Base-by-base conservation (phyloP, 2,329 filamentous ascomycete genomes). In the Metarhizium robertsii region DNA sequence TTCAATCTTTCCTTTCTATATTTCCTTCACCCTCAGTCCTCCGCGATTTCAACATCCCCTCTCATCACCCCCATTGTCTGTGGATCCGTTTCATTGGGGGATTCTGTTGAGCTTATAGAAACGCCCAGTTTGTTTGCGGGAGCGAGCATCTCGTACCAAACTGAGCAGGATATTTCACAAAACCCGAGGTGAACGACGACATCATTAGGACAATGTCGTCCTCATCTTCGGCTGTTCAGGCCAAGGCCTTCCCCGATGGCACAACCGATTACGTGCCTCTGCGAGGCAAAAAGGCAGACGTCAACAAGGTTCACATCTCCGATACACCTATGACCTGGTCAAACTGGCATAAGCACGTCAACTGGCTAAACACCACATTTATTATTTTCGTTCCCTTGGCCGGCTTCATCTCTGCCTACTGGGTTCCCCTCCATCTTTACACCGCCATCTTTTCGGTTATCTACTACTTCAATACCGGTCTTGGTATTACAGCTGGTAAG, bases 301-400 rank as follows among this genome's bases (percentile, higher is more conserved):
- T 69, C 57, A 76, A 86, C 77, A 95, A 95, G 76, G 81, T 86
- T 66, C 90, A 95, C 73, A 94, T 95, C 73, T 84, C 89, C 61
- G 90, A 95, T 61, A 82, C 83, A 60, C 87, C 88, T 56, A 86
- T 95, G 64, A 95, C 89, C 58, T 80, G 78, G 72, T 76, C 79
- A 66, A 96, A 95, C 77, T 94, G 89, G 88, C 85, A 91, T 75
- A 87, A 92, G 75, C 91, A 96, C 69, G 81, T 96, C 77, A 91
- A 95, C 80, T 96, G 91, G 90, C 80, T 96, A 62, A 96, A 95
- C 72, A 85, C 89, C 60, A 80, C 79, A 59, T 81, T 96, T 69
- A 92, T 95, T 69, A 72, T 95, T 61, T 78, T 87, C 62, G 80
- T 95, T 49, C 91, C 92, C 46, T 59, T 92, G 50, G 77, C 81